Base-by-base conservation (phyloP, 1,284 basidiomycete genomes). In the Ceratobasidium sp. region DNA sequence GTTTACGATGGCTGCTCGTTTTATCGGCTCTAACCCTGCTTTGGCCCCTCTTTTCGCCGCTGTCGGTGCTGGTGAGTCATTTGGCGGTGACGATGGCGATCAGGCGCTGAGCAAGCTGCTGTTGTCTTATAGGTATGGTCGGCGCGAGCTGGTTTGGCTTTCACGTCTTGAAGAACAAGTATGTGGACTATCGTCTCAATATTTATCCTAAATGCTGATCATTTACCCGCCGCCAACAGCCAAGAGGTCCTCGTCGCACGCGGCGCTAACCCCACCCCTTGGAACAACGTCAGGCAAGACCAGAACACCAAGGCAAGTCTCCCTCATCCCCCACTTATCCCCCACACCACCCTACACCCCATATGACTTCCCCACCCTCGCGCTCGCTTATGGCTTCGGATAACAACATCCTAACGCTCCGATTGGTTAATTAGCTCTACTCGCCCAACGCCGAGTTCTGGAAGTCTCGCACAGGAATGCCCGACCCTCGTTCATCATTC, bases 391-490 rank as follows among this genome's bases (percentile, higher is more conserved):
- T 33, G 33, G 4, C 67, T 61, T 66, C 61, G 56, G 64, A 77
- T 64, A 71, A 60, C 46, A 53, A n/a, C 28, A 56, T 55, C n/a
- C 76, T 73, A 23, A 73, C 69, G 33, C 49, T 77, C 69, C 49
- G 70, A 69, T 64, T 76, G 55, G 46, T 33, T n/a, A n/a, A n/a
- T n/a, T 44, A 83, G 81, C 78, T 84, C 64, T 77, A 77, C 70
- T 81, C 82, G 44, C 80, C 79, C 56, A 82, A 84, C 75, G 64
- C 73, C n/a, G 80, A 81, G 13, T 84, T 82, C 76, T 84, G 83
- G 83, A 67, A 79, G 18, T 71, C 67, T 12, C 81, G 83, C 64
- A 67, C 69, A 3, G 78, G 79, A 4, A 63, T 81, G 69, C 73
- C 80, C 3, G 80, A 84, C 72, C 83, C 82, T 23, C 81, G 82